These are phyloP conservation scores for Xerocomus brunneocitrinus DNA, from an alignment of 768 basidiomycete genomes.

Conservation along the genomic window DNA sequence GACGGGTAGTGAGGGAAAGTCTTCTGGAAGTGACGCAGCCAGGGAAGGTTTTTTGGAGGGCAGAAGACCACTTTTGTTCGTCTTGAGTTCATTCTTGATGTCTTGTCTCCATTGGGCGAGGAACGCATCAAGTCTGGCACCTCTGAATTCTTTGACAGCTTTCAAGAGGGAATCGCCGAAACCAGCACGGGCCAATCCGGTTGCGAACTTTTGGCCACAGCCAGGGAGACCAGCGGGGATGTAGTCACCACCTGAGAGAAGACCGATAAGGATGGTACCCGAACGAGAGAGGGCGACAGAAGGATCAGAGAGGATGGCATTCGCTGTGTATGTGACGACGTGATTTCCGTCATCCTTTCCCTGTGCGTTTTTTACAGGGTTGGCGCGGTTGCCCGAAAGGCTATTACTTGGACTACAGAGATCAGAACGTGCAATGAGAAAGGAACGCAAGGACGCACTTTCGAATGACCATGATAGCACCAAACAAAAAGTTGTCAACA, in stretches of 20 bases:
- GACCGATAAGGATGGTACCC: conserved; percentile 77
- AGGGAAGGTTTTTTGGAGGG: conserved; percentile 62
- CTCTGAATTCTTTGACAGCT: conserved; percentile 49
- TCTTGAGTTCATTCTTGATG: conserved; percentile 58
- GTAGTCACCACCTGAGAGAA: conserved; percentile 91
- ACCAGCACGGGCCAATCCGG: conserved; percentile 76
- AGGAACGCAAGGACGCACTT: conserved; percentile 47
- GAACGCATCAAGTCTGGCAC: conserved; percentile 45
- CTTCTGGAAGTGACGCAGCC: conserved; percentile 56
- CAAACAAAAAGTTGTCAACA: conserved; percentile 89
- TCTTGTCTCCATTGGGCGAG: conserved; percentile 61
- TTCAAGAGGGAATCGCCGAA: conserved; percentile 67
- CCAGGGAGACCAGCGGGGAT: conserved; percentile 62
- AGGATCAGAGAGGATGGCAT: conserved; percentile 39
- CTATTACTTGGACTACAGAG: conserved; percentile 57
- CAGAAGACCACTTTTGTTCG: conserved; percentile 61
- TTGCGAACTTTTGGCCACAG: conserved; percentile 68
- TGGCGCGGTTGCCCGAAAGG: conserved; percentile 64
- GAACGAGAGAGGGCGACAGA: conserved; percentile 49
- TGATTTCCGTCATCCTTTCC: conserved; percentile 76
- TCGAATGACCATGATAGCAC: conserved; percentile 76
- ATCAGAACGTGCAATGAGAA: conserved; percentile 2
- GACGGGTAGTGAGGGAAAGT: conserved; percentile 71
- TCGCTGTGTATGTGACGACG: conserved; percentile 37
- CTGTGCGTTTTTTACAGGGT: conserved; percentile 59